These are phyloP conservation scores for Calocybe cyanea DNA, from an alignment of 768 basidiomycete species.

Conservation along the genomic window DNA sequence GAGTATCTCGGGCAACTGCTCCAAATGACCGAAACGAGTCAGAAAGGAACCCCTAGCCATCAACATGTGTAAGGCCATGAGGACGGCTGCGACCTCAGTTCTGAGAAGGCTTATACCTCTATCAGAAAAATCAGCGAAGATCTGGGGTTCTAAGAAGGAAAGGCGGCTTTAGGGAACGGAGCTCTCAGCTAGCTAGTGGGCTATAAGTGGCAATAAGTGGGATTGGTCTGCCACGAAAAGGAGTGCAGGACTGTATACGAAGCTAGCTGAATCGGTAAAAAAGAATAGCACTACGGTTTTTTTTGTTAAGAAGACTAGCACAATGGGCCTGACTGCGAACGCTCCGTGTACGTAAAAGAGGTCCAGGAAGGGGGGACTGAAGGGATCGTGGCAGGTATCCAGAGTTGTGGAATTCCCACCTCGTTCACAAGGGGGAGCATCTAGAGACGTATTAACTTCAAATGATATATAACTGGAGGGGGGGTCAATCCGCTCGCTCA, in stretches of 20 bases:
- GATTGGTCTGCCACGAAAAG: slow-evolving; percentile 11
- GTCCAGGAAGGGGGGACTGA: slow-evolving; percentile 36
- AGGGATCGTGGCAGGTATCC: slow-evolving; percentile 41
- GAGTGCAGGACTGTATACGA: slow-evolving; percentile 5
- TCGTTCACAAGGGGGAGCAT: slow-evolving; percentile 34
- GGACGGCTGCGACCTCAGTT: slow-evolving; percentile 19
- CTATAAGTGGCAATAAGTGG: slow-evolving; percentile 9
- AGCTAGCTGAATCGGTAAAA: slow-evolving; percentile 1
- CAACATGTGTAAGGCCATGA: slow-evolving; percentile 40
- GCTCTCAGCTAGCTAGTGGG: slow-evolving; percentile 5
- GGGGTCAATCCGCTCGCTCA: slow-evolving; percentile 28
- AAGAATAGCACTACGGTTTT: slow-evolving; percentile 13
- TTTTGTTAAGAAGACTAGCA: slow-evolving; percentile 27
- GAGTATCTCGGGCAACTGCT: background rate
- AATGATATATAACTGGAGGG: slow-evolving; percentile 43
- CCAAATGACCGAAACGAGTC: slow-evolving; percentile 3
- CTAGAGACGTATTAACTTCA: slow-evolving; percentile 38
- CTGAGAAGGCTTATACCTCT: slow-evolving; percentile 11
- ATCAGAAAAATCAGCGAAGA: slow-evolving; percentile 21
- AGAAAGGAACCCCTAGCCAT: slow-evolving; percentile 20
- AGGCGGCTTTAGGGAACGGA: slow-evolving; percentile 13
- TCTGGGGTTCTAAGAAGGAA: slow-evolving; percentile 17
- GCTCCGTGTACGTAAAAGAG: slow-evolving; percentile 44
- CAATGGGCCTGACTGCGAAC: slow-evolving; percentile 29
- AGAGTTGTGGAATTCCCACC: slow-evolving; percentile 39